Evolutionary conservation across 495 filamentous ascomycete genomes (phyloP).

Genomic region (Neurospora sp.): DNA sequence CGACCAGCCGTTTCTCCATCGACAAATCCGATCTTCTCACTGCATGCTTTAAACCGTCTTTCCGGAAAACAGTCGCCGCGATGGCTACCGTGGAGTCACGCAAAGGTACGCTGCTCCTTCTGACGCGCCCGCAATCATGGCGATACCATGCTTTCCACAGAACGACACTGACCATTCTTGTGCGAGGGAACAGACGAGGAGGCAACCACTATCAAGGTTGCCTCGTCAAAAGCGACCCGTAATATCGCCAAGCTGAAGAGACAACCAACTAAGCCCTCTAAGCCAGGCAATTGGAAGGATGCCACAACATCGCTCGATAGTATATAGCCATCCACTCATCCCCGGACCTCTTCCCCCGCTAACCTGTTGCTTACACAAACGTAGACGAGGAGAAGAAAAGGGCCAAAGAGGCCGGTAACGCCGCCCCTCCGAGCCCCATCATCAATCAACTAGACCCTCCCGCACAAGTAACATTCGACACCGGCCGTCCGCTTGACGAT

Average conservation of each 20-base stretch:
- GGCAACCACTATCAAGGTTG: conserved; percentile 43
- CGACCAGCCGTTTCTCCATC: not conserved
- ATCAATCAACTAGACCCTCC: conserved; percentile 66
- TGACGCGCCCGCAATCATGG: not conserved
- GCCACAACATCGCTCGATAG: conserved; percentile 39
- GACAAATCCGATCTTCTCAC: not conserved
- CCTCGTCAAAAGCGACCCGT: conserved; percentile 34
- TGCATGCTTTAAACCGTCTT: conserved; percentile 1
- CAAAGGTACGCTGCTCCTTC: conserved; percentile 14
- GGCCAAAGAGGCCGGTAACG: conserved; percentile 28
- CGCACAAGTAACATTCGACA: conserved; percentile 60
- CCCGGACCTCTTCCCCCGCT: not conserved
- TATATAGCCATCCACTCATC: conserved; percentile 21
- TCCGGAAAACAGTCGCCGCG: conserved; percentile 7
- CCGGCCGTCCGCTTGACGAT: conserved; percentile 63
- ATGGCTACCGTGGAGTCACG: conserved; percentile 22
- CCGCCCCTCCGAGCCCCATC: conserved; percentile 39
- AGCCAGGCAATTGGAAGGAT: conserved; percentile 47
- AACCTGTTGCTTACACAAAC: not conserved
- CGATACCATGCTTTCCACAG: not conserved
- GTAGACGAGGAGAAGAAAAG: conserved; percentile 36
- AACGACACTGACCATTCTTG: not conserved
- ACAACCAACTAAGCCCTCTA: conserved; percentile 43
- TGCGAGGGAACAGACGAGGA: conserved; percentile 31
- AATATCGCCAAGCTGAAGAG: conserved; percentile 60